Base-by-base conservation (phyloP, 768 basidiomycete genomes). In the Kwoniella heveanensis region DNA sequence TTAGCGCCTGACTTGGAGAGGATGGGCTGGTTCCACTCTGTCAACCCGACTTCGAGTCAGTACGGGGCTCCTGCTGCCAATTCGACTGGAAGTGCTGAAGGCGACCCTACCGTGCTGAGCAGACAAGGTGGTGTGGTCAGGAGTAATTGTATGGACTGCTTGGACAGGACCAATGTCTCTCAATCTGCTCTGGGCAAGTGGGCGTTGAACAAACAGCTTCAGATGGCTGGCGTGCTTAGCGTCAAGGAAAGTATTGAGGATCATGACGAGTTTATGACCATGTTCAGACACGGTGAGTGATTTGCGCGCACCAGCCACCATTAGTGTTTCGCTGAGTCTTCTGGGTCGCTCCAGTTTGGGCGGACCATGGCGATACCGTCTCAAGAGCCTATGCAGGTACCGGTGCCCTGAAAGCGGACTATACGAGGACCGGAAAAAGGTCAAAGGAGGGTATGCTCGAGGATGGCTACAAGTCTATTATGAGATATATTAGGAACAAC, bases 141-240 rank as follows among this genome's bases (percentile, higher is more conserved):
- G 49, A 94, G 93, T 8, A 99, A 98, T 78, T 98, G 96, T 80
- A 96, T 96, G 96, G 95, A 97, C 79, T 82, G 80, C 72, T 83
- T 97, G 62, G 96, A 99, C 77, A 86, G 96, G 54, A 99, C 96
- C 50, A 98, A 98, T 79, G 95, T 99, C 47, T 90, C 92, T 4
- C 96, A 99, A 79, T 89, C 91, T 19, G 86, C 94, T 13, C 80
- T 98, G 53, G 96, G 90, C 17, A 92, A 90, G 78, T 90, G 88
- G 86, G 88, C 85, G 1, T 83, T 98, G 49, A 88, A 87, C 64
- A 82, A 83, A 54, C 95, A 98, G 74, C 83, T 99, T 60, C 85
- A 84, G 67, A 83, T 84, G 5, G 79, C 89, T 19, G 90, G 89
- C 5, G 85, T 98, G 6, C 79, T 98, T 27, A 83, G 86, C 9